Evolutionary conservation across 176 grass and related monocot genomes (phyloP).

Genomic region (Oryza brachyantha): DNA sequence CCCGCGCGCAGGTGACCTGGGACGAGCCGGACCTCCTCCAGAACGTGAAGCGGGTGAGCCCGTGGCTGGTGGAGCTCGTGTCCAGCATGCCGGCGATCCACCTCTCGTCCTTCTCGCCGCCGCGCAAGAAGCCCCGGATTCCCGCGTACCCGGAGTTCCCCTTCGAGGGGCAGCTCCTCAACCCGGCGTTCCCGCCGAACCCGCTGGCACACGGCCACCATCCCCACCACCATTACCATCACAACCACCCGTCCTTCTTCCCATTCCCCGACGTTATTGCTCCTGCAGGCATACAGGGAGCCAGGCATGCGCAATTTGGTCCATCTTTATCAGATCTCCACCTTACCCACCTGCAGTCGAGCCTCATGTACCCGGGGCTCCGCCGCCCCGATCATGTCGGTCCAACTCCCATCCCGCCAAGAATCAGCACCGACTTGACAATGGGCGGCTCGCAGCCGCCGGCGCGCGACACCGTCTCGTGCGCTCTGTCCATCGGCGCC

Average conservation of each 20-base stretch:
- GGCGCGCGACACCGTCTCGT: conserved; percentile 11
- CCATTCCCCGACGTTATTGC: conserved; percentile 47
- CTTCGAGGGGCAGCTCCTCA: conserved; percentile 54
- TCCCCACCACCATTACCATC: not conserved
- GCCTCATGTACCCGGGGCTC: conserved; percentile 35
- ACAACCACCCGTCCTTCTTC: conserved; percentile 36
- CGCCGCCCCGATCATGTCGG: conserved; percentile 17
- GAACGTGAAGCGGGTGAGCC: conserved; percentile 91
- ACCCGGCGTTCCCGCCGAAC: conserved; percentile 37
- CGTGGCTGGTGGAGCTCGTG: conserved; percentile 90
- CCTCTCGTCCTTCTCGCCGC: conserved; percentile 59
- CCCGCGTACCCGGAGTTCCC: conserved; percentile 49
- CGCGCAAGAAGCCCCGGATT: conserved; percentile 63
- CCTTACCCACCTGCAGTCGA: conserved; percentile 56
- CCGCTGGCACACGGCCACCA: conserved; percentile 23
- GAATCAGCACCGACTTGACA: conserved; percentile 48
- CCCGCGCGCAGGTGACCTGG: conserved; percentile 72
- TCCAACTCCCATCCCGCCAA: not conserved
- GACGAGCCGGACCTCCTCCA: conserved; percentile 88
- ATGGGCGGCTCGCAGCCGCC: conserved; percentile 33
- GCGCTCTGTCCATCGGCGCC: conserved; percentile 17
- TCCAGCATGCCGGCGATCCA: conserved; percentile 77
- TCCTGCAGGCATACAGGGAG: conserved; percentile 98
- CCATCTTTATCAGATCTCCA: conserved; percentile 70
- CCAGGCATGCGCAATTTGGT: conserved; percentile 87